Base-by-base conservation (phyloP, 305 asterid genomes). In the Fraxinus greggii region DNA sequence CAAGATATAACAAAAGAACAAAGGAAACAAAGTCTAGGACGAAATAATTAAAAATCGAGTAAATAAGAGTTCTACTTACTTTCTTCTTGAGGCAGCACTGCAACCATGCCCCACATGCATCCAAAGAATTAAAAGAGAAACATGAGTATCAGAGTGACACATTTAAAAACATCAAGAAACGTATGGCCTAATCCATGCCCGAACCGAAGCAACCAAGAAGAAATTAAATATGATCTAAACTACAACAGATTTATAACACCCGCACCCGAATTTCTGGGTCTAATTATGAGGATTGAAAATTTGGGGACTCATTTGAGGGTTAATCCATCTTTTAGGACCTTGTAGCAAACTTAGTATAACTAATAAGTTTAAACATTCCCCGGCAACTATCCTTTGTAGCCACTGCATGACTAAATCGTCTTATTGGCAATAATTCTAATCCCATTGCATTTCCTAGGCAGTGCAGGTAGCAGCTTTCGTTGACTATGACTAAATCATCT, bases 41-140 rank as follows among this genome's bases (percentile, higher is more conserved):
- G 23, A 67, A 26, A 63, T 76, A 76, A 56, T 67, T 77, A 42
- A 1, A 28, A 61, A 26, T 35, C 15, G 15, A 36, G 40, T 5
- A 15, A 40, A 36, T 63, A 2, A 23, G 79, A 76, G 83, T 65
- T 33, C 72, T 29, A 85, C 98, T 82, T 91, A 94, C 98, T 91
- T 89, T 88, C 51, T 81, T 94, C 97, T 88, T 91, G 94, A 83
- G 97, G 98, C 83, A 93, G 95, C 91, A 94, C 98, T 94, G 95
- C 85, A 75, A 72, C 87, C 89, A 74, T 79, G 61, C 42, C 78
- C 63, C 70, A 87, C 91, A 88, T 89, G 94, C 95, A 90, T 70
- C 87, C 87, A 87, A 85, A 85, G 81, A 78, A 83, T 79, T 10
- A 70, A 75, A 61, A 84, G 80, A 83, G 80, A 40, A 56, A 84